Base-by-base conservation (phyloP, 169 alveolate genomes). In the Plasmodium coatneyi region DNA sequence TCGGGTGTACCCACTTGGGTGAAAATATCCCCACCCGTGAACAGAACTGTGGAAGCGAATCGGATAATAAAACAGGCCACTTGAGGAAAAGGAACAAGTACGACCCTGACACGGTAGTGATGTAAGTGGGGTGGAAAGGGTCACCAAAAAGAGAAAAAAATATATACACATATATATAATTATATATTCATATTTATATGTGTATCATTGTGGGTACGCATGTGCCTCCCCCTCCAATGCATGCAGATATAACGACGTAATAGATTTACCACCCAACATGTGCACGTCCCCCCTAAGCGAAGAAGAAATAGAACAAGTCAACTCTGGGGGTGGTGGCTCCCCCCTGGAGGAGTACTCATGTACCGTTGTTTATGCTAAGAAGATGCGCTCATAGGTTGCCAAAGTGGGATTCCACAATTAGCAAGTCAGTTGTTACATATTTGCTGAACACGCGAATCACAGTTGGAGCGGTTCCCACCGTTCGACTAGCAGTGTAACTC, bases 291-390 rank as follows among this genome's bases (percentile, higher is more conserved):
- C 9, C 28, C 36, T 84, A 30, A 72, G 84, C 66, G 84, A 84
- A 46, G 92, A 84, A 39, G 92, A 84, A 84, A 84, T 84, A 49
- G 92, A 84, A 32, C 86, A 84, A 49, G 41, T 84, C 56, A 84
- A 84, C 41, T 66, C 76, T 14, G 92, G 92, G 16, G 54, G 34
- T n/a, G 39, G 54, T 28, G 78, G 41, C 30, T 76, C 22, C 19
- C 32, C 49, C 19, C 41, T 43, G 19, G 84, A 25, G 43, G 19
- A 49, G 25, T 84, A 84, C 39, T n/a, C 81, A 34, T 74, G 41
- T 52, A 54, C 78, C 49, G 78, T 84, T 34, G 66, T 46, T 84
- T 52, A 72, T 39, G 41, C 28, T 30, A 84, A 46, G 43, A 82
- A 49, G 14, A 16, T 7, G 72, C 66, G 71, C 6, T 34, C 41